Base-by-base conservation (phyloP, 139 green algal species). In the Closterium sp. region DNA sequence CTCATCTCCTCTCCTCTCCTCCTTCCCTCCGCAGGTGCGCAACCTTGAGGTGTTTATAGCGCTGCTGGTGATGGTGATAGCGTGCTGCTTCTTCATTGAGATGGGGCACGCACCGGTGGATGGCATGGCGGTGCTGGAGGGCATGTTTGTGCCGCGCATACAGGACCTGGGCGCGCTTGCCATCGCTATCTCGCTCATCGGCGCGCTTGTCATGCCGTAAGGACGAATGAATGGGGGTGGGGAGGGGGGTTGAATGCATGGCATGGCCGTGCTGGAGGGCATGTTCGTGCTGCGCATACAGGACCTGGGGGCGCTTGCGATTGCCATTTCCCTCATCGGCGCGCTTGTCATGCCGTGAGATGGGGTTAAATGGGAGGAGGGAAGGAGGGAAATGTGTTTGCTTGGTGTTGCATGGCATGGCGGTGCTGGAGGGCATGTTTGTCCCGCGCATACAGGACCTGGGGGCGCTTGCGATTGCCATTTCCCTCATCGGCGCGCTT, bases 181-280 rank as follows among this genome's bases (percentile, higher is more conserved):
- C n/a, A 89, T 95, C 22, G 93, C 93, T 30, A 94, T 95, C 45
- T 95, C 93, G 17, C 95, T 98, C 22, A 91, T 98, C 31, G 97
- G 97, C n/a, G 96, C 96, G 0, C 92, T 98, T 62, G 96, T 98
- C 94, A 98, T 98, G 97, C 97, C 97, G 7, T 97, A 97, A 91
- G 91, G 4, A 5, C 7, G 38, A 13, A 50, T 9, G 38, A 50
- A 50, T 50, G 5, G 38, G 38, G 38, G 5, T 7, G 7, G n/a
- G n/a, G n/a, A n/a, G n/a, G 38, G 38, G 38, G 38, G 7, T 1
- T 50, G 38, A 9, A 50, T 50, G 38, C 7, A 50, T 50, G 38
- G 38, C 21, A 89, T 4, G 0, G 93, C 94, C 28, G 95, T 97
- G 31, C 24, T 96, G 3, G 88, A 92, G 13, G 97, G 97, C 31